Evolutionary conservation across 768 basidiomycete genomes (phyloP), one percentile per base, ranked within the genome.

Genomic region (Calvatia gigantea): DNA sequence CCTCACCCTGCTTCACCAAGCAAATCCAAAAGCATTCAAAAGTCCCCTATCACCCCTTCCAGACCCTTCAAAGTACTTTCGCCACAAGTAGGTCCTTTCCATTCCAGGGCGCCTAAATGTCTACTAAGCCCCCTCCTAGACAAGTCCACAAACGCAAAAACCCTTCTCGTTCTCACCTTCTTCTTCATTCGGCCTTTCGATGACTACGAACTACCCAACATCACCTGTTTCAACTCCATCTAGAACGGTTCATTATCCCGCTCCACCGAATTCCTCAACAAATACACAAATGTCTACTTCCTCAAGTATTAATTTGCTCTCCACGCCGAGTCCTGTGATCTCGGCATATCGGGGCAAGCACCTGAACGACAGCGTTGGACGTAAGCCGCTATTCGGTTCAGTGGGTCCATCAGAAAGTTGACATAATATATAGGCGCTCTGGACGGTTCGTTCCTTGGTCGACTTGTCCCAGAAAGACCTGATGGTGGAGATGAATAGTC

Each of bases 311-410:
- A 68, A 4, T 67, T 69, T 28, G 62, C 65, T 17, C 68, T 69
- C 50, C 62, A 72, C 73, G 0, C 77, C 76, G 0, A 76, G 75
- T 51, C 77, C 78, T 17, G 68, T 73, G 2, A 65, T 77, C 15
- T 71, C 74, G 3, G 73, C 77, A 2, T 78, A 76, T 50, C 63
- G 75, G 55, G 75, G 75, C 8, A 77, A 73, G 56, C 73, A 75
- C 44, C 51, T 62, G 1, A 68, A 58, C 17, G 62, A 62, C 21
- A 70, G 70, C 44, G 60, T 73, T 27, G 78, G 76, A 17, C 74
- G 76, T 77, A 50, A 60, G 75, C 65, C 33, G 45, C 31, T 38
- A 25, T 1, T 31, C 19, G 51, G 11, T 32, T 57, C 27, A 42
- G 35, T 35, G 43, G 41, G 29, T 35, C 27, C 33, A 39, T 9